phyloP scores from a whole-genome alignment of 1,284 basidiomycete genomes.

The Tausonia pullulans region DNA sequence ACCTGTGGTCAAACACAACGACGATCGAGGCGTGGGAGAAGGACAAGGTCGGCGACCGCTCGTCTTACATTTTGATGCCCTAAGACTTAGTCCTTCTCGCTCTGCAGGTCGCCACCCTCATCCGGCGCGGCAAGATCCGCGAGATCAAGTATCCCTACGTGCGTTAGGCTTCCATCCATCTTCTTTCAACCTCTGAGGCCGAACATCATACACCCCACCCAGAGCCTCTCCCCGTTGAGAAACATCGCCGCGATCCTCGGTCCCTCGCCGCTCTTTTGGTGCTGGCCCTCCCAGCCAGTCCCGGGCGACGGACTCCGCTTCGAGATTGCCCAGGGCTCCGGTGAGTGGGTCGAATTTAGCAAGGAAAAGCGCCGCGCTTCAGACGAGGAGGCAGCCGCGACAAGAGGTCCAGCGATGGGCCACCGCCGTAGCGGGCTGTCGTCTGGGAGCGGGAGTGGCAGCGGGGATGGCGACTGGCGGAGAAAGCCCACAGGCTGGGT shows the following conservation, averaged over 20 bases:
- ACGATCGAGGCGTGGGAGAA: slow-evolving; percentile 98
- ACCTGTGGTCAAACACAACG: slow-evolving; percentile 70
- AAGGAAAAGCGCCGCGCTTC: neutral
- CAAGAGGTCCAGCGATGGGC: too few species aligned
- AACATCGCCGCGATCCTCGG: slow-evolving; percentile 76
- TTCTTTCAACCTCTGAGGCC: neutral
- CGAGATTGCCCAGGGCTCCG: slow-evolving; percentile 6
- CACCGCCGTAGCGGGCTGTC: too few species aligned
- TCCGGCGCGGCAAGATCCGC: slow-evolving; percentile 71
- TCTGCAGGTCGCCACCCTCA: slow-evolving; percentile 54
- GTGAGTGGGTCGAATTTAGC: slow-evolving; percentile 17
- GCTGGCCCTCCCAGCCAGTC: slow-evolving; percentile 53
- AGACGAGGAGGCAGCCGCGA: neutral
- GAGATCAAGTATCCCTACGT: slow-evolving; percentile 93
- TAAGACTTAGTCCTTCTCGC: neutral
- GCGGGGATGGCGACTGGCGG: neutral
- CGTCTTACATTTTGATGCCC: neutral
- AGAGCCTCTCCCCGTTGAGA: slow-evolving; percentile 62
- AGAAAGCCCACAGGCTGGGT: neutral
- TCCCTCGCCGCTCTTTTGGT: slow-evolving; percentile 61
- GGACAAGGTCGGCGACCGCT: slow-evolving; percentile 46
- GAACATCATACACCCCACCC: neutral
- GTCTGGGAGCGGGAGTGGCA: slow-evolving; percentile 9
- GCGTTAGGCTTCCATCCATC: slow-evolving; percentile 26
- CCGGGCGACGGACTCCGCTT: slow-evolving; percentile 57